Base-by-base conservation (phyloP, 345 rosid genomes). In the Rhodamnia rubescens region DNA sequence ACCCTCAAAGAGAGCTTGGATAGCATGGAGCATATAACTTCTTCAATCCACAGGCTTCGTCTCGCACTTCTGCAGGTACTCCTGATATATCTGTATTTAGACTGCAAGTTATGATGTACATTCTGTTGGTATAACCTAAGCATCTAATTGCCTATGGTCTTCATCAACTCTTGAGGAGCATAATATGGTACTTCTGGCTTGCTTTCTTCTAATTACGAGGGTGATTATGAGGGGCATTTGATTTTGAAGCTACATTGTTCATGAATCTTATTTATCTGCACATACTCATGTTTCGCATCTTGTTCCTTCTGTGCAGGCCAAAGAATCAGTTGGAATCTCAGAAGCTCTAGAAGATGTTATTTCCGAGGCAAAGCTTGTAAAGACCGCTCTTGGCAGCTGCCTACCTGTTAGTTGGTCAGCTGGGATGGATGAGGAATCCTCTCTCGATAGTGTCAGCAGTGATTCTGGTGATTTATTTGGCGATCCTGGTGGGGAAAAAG, bases 381-480 rank as follows among this genome's bases (percentile, higher is more conserved):
- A 93, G 93, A 96, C 95, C 82, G 99, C 99, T 42, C 93, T 98
- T 8, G 94, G 99, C 53, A 95, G 95, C 91, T 92, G 95, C 85
- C 90, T 96, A 59, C 99, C 99, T 0, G 59, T 97, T 85, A 97
- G 98, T 89, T 97, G 99, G 99, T 93, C 96, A 3, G 98, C 95
- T 57, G 98, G 92, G 87, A 88, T 90, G 85, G 97, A 91, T 85
- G 84, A 82, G 78, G 92, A 87, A 84, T 87, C 94, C 59, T 49
- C 85, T 82, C 85, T 85, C 81, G 95, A 86, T 20, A 87, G 84
- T 18, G 55, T 56, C 50, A 84, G 75, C 80, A 57, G 56, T 16
- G 89, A 87, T 80, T 27, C 49, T 3, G 81, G 82, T 47, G 88
- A 86, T 50, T 47, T 82, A 10, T 54, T 2, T 55, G 88, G 85